Evolutionary conservation across 108 stramenopile species (phyloP).

Genomic region (Aurantiochytrium sp.): DNA sequence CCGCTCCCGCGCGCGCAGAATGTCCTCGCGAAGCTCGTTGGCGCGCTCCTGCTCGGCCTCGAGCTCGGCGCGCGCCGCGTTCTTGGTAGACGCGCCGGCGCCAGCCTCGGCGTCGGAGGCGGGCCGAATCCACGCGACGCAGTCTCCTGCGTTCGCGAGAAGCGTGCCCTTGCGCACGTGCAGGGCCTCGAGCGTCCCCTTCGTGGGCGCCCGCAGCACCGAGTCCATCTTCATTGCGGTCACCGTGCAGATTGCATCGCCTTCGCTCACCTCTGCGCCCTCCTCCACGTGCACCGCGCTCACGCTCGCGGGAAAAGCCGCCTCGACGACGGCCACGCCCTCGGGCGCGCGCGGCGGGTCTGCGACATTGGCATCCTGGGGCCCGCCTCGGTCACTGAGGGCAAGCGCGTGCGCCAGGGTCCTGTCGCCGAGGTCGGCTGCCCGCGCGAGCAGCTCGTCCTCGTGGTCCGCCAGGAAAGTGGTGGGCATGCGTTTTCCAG

Average conservation of each 20-base stretch:
- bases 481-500: slow-evolving; percentile 30
- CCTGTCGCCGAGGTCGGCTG: neutral
- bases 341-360: slow-evolving; percentile 37
- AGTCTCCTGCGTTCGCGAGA: slow-evolving; percentile 71
- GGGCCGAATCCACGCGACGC: slow-evolving; percentile 72
- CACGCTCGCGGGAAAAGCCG: slow-evolving; percentile 94
- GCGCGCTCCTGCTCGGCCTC: neutral
- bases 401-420: neutral
- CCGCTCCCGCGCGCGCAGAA: neutral
- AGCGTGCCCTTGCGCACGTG: slow-evolving; percentile 77
- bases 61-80: neutral
- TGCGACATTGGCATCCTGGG: neutral
- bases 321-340: slow-evolving; percentile 66
- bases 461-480: neutral
- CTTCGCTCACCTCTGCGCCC: slow-evolving; percentile 76
- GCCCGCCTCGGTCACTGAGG: slow-evolving; percentile 28
- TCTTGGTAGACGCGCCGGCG: neutral
- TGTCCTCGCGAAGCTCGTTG: neutral
- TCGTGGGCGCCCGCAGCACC: slow-evolving; percentile 73
- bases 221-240: slow-evolving; percentile 99
- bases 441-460: neutral
- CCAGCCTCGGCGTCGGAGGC: neutral
- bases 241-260: slow-evolving; percentile 76
- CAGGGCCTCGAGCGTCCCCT: slow-evolving; percentile 70
- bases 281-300: slow-evolving; percentile 76